Evolutionary conservation across 73 alveolate species (phyloP).

Genomic region (Urostyla sp.): DNA sequence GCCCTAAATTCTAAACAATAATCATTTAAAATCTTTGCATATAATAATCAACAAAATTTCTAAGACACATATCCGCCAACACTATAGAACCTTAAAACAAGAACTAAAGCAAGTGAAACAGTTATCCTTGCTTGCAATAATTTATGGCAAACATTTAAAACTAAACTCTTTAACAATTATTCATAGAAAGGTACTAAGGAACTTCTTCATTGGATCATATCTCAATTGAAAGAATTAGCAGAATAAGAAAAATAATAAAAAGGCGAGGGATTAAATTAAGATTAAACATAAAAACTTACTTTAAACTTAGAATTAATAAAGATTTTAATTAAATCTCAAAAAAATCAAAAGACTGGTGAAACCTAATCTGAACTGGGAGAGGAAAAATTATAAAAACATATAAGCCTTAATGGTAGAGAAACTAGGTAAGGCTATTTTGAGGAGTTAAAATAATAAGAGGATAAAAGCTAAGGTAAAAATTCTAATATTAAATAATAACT

Average conservation of each 20-base stretch:
- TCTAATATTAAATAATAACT: neutral
- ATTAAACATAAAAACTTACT: conserved; percentile 4
- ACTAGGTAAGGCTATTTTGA: conserved; percentile 1
- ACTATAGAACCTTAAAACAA: neutral
- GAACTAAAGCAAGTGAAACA: conserved; percentile 39
- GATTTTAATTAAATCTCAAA: neutral
- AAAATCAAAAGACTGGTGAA: neutral
- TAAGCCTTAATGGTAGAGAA: conserved; percentile 45
- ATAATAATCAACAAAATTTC: neutral
- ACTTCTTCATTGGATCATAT: conserved; percentile 15
- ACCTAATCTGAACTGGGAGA: too few relatives aligned
- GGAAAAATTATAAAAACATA: too few relatives aligned
- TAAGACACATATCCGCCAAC: too few relatives aligned
- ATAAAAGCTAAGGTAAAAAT: neutral
- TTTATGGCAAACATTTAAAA: conserved; percentile 41
- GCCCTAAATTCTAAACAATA: neutral
- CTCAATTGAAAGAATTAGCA: conserved; percentile 4
- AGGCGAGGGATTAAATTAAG: neutral
- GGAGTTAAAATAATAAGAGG: neutral
- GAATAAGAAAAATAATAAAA: too few relatives aligned
- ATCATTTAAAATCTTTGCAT: neutral
- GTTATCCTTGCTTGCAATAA: conserved; percentile 38
- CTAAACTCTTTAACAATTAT: conserved; percentile 17
- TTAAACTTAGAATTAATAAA: conserved; percentile 24
- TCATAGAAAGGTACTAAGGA: conserved; percentile 28